These are phyloP conservation scores for Neonectria faginata DNA, from an alignment of 2,329 filamentous ascomycete genomes.

Conservation along the genomic window DNA sequence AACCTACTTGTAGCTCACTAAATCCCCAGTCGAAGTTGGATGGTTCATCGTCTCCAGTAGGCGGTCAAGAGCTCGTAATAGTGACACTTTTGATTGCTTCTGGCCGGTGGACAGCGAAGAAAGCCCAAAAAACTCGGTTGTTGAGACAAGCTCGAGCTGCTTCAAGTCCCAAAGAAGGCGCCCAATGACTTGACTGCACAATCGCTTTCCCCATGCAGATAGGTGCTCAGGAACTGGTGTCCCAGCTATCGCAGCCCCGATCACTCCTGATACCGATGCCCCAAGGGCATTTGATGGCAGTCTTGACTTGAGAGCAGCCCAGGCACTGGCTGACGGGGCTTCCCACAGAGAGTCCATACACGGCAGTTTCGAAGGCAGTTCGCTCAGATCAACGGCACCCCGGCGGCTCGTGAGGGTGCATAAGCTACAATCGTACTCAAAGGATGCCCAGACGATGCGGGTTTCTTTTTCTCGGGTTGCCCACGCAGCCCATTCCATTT, in stretches of 20 bases:
- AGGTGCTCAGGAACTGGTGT: constrained; percentile 26
- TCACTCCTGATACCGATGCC: constrained; percentile 19
- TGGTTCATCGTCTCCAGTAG: constrained; percentile 38
- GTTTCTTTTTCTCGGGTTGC: constrained; percentile 39
- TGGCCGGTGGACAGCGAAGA: constrained; percentile 41
- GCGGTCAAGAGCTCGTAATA: constrained; percentile 37
- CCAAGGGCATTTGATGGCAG: constrained; percentile 13
- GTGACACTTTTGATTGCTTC: constrained; percentile 38
- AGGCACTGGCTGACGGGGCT: constrained; percentile 44
- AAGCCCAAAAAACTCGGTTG: constrained; percentile 43
- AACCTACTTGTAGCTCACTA: constrained; percentile 48
- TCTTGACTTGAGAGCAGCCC: constrained; percentile 41
- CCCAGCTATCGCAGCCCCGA: constrained; percentile 18
- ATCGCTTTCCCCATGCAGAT: constrained; percentile 46
- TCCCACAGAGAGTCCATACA: constrained; percentile 48
- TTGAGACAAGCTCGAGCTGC: constrained; percentile 45
- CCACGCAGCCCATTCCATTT: constrained; percentile 44
- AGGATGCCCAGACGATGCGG: constrained; percentile 47
- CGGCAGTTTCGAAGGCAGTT: constrained; percentile 45
- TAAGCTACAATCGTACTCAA: constrained; percentile 50
- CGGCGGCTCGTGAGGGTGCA: constrained; percentile 47
- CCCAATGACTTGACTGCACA: constrained; percentile 47
- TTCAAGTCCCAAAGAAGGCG: constrained; percentile 49
- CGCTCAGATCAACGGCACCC: constrained; percentile 45
- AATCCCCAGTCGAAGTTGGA: constrained; percentile 41